Evolutionary conservation across 306 rosid genomes (phyloP).

Genomic region (Cicer pinnatifidum): DNA sequence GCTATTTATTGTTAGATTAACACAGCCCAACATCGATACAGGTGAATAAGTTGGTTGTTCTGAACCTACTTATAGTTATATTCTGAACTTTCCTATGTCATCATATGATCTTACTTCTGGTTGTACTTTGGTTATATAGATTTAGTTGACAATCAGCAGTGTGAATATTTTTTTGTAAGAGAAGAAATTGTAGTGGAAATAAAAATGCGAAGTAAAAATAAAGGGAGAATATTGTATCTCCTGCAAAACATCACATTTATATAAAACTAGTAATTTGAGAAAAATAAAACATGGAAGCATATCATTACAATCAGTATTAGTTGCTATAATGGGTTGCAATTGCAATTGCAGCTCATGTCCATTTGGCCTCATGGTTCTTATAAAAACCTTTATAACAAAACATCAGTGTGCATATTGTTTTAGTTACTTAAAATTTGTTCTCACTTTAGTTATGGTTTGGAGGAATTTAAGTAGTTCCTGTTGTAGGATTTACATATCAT

Average conservation of each 20-base stretch:
- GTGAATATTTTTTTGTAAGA: background rate
- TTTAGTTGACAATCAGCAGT: conserved; percentile 2
- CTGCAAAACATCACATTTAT: conserved; percentile 12
- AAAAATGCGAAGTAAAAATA: background rate
- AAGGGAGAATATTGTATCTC: conserved; percentile 1
- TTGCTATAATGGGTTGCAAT: background rate
- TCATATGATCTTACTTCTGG: conserved; percentile 16
- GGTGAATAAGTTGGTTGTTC: conserved; percentile 14
- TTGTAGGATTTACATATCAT: too few species aligned
- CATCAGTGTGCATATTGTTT: background rate
- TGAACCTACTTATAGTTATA: background rate
- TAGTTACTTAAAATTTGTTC: background rate
- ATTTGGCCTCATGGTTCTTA: background rate
- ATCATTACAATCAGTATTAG: background rate
- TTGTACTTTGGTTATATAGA: conserved; percentile 1
- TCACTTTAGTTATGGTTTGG: too few species aligned
- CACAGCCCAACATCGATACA: background rate
- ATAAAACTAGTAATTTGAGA: background rate
- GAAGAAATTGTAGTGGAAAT: background rate
- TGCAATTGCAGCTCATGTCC: background rate
- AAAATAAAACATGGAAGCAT: background rate
- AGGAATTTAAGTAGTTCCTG: too few species aligned
- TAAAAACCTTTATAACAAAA: background rate
- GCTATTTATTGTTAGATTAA: background rate
- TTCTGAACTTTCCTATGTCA: background rate